These are phyloP conservation scores for Zymoseptoria tritici DNA, from an alignment of 2,329 filamentous ascomycete species.

Conservation along the genomic window DNA sequence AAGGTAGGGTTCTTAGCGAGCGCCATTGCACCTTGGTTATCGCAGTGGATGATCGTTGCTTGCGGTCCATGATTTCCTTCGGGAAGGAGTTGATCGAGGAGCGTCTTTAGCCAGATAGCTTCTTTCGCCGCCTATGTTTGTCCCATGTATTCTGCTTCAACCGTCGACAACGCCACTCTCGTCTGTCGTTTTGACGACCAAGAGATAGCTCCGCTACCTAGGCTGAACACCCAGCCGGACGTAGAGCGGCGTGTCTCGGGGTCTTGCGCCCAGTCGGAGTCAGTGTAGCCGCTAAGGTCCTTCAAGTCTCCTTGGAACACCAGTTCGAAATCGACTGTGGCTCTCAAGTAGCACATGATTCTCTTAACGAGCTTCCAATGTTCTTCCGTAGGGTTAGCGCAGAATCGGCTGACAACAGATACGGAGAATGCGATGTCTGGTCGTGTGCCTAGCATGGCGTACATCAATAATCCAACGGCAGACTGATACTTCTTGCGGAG, in stretches of 20 bases:
- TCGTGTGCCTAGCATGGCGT: neutral
- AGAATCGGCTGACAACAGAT: slow-evolving; percentile 13
- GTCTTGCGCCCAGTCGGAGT: slow-evolving; percentile 18
- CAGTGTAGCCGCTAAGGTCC: slow-evolving; percentile 14
- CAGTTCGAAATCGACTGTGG: slow-evolving; percentile 5
- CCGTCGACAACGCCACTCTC: slow-evolving; percentile 16
- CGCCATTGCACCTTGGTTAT: slow-evolving; percentile 5
- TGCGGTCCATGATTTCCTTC: slow-evolving; percentile 1
- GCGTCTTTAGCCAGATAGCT: slow-evolving; percentile 14
- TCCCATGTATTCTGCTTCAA: slow-evolving; percentile 21
- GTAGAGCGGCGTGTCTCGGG: slow-evolving; percentile 16
- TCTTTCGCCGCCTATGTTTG: slow-evolving; percentile 17
- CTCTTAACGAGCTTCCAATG: slow-evolving; percentile 3
- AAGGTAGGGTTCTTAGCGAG: slow-evolving; percentile 1
- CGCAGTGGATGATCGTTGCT: no score
- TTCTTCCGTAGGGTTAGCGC: no score
- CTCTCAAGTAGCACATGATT: neutral
- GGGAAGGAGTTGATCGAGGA: neutral
- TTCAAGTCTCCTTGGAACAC: slow-evolving; percentile 6
- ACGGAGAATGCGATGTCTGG: slow-evolving; percentile 10
- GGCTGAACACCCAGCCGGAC: slow-evolving; percentile 13
- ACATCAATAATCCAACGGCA: neutral
- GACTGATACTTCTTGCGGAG: neutral
- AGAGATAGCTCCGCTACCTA: neutral
- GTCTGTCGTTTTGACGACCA: slow-evolving; percentile 18